These are phyloP conservation scores for Phytophthora pinifolia DNA, from an alignment of 352 stramenopile genomes.

Conservation along the genomic window DNA sequence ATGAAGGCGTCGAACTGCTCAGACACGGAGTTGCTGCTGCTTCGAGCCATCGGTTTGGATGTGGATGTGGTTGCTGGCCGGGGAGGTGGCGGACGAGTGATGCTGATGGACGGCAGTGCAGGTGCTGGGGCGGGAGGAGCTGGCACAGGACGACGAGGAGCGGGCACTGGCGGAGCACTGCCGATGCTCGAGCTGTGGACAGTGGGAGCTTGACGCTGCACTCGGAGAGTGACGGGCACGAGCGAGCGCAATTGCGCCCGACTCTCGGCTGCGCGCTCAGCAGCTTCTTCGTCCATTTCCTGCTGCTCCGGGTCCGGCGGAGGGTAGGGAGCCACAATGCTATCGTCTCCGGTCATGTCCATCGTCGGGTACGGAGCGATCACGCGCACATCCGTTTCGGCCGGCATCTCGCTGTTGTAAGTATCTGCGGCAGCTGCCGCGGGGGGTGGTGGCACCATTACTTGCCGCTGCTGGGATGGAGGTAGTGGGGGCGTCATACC, in stretches of 20 bases:
- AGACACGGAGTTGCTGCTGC: constrained; percentile 30
- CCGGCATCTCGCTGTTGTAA: background rate
- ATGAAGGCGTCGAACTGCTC: constrained; percentile 75
- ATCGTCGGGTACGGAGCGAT: constrained; percentile 35
- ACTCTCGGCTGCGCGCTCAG: constrained; percentile 34
- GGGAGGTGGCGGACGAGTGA: constrained; percentile 2
- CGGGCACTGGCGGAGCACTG: constrained; percentile 7
- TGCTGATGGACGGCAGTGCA: constrained; percentile 5
- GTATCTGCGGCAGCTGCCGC: constrained; percentile 1
- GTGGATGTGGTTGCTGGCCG: constrained; percentile 1
- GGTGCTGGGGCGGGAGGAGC: constrained; percentile 16
- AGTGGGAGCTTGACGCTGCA: constrained; percentile 38
- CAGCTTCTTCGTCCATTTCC: constrained; percentile 35
- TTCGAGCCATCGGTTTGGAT: constrained; percentile 1
- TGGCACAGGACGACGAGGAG: constrained; percentile 24
- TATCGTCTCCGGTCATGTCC: constrained; percentile 17
- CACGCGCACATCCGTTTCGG: constrained; percentile 12
- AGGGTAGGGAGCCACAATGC: constrained; percentile 16
- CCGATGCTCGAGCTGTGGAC: constrained; percentile 2
- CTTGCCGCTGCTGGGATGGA: constrained; percentile 12
- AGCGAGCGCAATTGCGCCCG: constrained; percentile 53
- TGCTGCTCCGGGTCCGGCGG: constrained; percentile 5
- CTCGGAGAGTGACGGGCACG: constrained; percentile 57
- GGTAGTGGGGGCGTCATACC: constrained; percentile 13
- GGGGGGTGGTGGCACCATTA: constrained; percentile 4